Conservation (phyloP, 2,329 filamentous ascomycete species). For the Gnomoniopsis smithogilvyi region DNA sequence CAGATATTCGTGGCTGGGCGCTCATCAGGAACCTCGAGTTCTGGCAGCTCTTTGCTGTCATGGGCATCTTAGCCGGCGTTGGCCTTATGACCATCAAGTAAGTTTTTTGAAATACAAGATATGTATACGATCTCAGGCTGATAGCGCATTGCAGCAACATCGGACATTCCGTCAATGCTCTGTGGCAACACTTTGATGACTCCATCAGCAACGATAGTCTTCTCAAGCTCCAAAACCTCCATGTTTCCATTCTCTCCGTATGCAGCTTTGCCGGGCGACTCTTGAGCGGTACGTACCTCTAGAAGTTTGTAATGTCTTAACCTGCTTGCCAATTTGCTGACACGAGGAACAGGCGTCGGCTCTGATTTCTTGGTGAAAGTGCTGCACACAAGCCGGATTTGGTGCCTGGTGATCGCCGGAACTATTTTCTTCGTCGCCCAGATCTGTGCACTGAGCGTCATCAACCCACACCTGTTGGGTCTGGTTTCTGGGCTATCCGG, state of each 20-base stretch:
- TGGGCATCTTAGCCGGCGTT: slow-evolving; percentile 88
- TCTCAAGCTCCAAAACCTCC: slow-evolving; percentile 77
- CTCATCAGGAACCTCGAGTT: slow-evolving; percentile 74
- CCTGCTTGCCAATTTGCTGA: slow-evolving; percentile 6
- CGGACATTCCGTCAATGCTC: slow-evolving; percentile 80
- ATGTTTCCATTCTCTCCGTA: slow-evolving; percentile 91
- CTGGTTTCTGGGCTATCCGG: slow-evolving; percentile 81
- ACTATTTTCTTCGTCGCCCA: slow-evolving; percentile 78
- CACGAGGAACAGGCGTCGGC: slow-evolving; percentile 64
- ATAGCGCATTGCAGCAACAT: slow-evolving; percentile 67
- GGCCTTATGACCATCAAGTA: slow-evolving; percentile 99
- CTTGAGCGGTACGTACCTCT: slow-evolving; percentile 58
- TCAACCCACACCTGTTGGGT: slow-evolving; percentile 73
- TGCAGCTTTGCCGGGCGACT: slow-evolving; percentile 83
- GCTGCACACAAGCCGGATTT: slow-evolving; percentile 77
- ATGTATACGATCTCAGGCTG: background rate
- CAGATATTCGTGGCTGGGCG: slow-evolving; percentile 86
- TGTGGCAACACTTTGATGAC: slow-evolving; percentile 84
- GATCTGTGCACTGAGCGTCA: slow-evolving; percentile 68
- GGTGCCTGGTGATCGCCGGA: slow-evolving; percentile 81
- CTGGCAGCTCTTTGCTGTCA: slow-evolving; percentile 84
- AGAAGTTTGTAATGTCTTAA: background rate
- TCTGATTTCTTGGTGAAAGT: slow-evolving; percentile 86
- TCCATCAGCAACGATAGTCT: slow-evolving; percentile 71
- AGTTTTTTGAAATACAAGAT: slow-evolving; percentile 30